Evolutionary conservation across 139 green algal species (phyloP), one percentile per base, ranked within the genome.

Genomic region (Eudorina sp.): DNA sequence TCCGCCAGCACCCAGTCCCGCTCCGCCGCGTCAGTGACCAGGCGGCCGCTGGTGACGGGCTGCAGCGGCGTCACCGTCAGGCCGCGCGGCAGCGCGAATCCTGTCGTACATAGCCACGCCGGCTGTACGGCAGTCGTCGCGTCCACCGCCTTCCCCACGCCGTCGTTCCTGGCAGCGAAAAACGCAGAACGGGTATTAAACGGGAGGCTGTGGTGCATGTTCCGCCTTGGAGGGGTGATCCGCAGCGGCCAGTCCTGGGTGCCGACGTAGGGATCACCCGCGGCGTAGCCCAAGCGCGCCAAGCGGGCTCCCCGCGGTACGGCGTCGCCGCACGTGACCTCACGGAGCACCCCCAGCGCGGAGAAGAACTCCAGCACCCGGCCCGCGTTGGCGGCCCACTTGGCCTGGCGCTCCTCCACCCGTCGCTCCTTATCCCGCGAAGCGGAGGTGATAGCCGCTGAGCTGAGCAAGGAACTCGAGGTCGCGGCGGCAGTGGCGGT

Each of bases 351-450:
- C 16, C 88, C 73, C 16, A 91, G 27, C 0, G 88, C 36, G 1
- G 88, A 91, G 73, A 91, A 91, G 62, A 91, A 75, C 74, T 91
- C 88, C 6, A 91, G 53, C 19, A 91, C 19, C 27, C 27, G 31
- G 3, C 55, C 82, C 23, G 82, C 82, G 48, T 89, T 74, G 25
- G 53, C 81, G 19, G 40, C n/a, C 88, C 88, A 91, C 62, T 86
- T 91, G 58, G 43, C 34, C 7, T 69, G 48, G 25, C 82, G 86
- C 86, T 83, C 38, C 36, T 48, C 19, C 40, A 86, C 66, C n/a
- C 43, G 31, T 3, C 74, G 85, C n/a, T 90, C 41, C 31, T 25
- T 11, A 34, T 79, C 75, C 31, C 25, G 75, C 45, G 53, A 27
- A 3, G 79, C 41, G 38, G 79, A 60, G 38, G 60, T 11, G 8